Evolutionary conservation across 345 rosid genomes (phyloP).

Genomic region (Melaleuca alternifolia): DNA sequence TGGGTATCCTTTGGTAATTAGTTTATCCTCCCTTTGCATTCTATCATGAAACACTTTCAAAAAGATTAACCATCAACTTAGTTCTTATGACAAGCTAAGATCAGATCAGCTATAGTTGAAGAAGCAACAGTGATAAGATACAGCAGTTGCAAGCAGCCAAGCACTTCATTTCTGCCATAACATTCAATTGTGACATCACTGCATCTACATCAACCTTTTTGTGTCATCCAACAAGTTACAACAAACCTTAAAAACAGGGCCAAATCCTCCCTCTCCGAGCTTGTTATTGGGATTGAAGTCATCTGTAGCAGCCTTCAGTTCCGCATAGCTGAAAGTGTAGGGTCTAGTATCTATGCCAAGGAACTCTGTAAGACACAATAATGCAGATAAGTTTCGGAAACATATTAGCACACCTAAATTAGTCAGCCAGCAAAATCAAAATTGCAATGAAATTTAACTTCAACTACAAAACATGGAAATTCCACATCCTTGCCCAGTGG

Average conservation of each 20-base stretch:
- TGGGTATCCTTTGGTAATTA: not conserved
- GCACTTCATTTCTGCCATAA: not conserved
- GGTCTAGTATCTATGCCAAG: conserved; percentile 37
- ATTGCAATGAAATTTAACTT: not conserved
- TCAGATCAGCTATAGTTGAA: not conserved
- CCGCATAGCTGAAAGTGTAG: conserved; percentile 47
- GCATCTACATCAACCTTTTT: not conserved
- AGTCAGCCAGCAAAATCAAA: not conserved
- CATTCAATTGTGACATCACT: not conserved
- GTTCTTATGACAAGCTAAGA: not conserved
- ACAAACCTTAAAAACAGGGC: conserved; percentile 34
- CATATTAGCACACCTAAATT: not conserved
- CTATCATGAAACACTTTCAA: not conserved
- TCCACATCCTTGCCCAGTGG: not conserved
- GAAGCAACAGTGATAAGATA: not conserved
- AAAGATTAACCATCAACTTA: not conserved
- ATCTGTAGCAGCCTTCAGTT: conserved; percentile 49
- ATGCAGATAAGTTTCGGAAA: not conserved
- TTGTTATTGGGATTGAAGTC: conserved; percentile 52
- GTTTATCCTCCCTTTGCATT: not conserved
- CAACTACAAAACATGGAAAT: not conserved
- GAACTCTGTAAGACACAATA: conserved; percentile 20
- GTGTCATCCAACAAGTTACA: not conserved
- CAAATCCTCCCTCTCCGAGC: conserved; percentile 86
- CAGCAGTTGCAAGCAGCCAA: not conserved